Conservation (phyloP, 192 early-diverging fungal species). For the Entomortierella lignicola region DNA sequence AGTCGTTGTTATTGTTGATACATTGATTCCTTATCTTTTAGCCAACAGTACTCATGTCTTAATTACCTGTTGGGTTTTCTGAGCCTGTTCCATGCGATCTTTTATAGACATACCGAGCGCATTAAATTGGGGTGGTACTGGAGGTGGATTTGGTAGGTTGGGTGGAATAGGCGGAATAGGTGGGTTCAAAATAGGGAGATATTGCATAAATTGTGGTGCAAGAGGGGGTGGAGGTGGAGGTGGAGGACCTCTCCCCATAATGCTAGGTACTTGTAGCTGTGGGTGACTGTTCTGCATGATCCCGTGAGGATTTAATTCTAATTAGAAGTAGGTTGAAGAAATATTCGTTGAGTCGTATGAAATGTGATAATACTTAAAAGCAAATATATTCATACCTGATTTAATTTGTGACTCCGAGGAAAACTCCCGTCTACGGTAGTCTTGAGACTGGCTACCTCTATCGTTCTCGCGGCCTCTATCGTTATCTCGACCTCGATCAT, state of each 20-base stretch:
- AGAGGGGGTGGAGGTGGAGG: neutral
- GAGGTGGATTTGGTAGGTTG: neutral
- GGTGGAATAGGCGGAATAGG: neutral
- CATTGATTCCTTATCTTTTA: neutral
- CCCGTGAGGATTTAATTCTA: neutral
- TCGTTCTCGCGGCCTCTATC: neutral
- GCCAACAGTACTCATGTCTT: too few relatives aligned
- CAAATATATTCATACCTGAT: neutral
- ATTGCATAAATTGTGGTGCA: neutral
- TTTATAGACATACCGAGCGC: slow-evolving; percentile 1
- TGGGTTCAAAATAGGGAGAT: neutral
- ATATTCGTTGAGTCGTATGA: too few relatives aligned
- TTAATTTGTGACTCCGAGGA: neutral
- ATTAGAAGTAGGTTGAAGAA: neutral
- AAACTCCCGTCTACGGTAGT: neutral
- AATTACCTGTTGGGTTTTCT: slow-evolving; percentile 36
- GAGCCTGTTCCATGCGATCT: slow-evolving; percentile 39
- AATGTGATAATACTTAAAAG: neutral
- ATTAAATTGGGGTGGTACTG: neutral
- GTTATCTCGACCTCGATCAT: slow-evolving; percentile 3
- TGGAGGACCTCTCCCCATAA: neutral
- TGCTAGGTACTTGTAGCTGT: too few relatives aligned
- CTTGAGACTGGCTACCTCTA: neutral
- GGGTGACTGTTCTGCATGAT: neutral
- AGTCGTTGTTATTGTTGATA: neutral